These are phyloP conservation scores for Blastocystis sp. DNA, from an alignment of 352 stramenopile species.

Conservation along the genomic window DNA sequence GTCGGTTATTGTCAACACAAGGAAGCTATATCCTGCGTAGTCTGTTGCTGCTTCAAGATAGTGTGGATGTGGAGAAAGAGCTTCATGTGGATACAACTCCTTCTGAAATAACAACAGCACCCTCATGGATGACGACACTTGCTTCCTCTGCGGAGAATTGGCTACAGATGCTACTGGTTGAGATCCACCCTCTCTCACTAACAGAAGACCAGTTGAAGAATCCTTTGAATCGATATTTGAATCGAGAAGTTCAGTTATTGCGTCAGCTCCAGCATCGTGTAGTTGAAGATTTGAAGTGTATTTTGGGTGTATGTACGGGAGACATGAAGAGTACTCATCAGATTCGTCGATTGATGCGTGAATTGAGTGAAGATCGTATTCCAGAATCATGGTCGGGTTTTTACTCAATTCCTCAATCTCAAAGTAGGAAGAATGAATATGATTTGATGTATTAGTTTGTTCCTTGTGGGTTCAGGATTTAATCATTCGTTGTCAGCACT, in stretches of 20 bases:
- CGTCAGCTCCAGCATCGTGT: not conserved
- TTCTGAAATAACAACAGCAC: not conserved
- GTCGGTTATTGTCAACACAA: conserved; percentile 81
- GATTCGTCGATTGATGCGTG: conserved; percentile 79
- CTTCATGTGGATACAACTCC: not conserved
- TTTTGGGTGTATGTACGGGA: not conserved
- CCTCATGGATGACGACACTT: conserved; percentile 80
- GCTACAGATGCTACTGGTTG: conserved; percentile 75
- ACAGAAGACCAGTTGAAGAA: conserved; percentile 77
- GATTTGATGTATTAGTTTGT: conserved; percentile 14
- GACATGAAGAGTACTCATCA: conserved; percentile 68
- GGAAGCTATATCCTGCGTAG: conserved; percentile 73
- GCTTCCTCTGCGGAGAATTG: conserved; percentile 76
- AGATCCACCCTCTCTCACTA: conserved; percentile 73
- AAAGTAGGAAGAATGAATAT: not conserved
- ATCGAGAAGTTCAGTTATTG: conserved; percentile 72
- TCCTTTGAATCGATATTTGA: conserved; percentile 85
- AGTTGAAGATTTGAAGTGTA: not conserved
- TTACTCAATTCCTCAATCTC: not conserved
- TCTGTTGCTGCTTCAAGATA: conserved; percentile 68
- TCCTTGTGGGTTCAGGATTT: conserved; percentile 81
- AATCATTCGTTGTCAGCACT: conserved; percentile 75
- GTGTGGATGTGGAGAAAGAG: not conserved
- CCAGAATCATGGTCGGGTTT: not conserved
- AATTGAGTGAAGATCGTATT: conserved; percentile 76